Conservation (phyloP, 176 grass and related monocot genomes). For the Elaeis guineensis region DNA sequence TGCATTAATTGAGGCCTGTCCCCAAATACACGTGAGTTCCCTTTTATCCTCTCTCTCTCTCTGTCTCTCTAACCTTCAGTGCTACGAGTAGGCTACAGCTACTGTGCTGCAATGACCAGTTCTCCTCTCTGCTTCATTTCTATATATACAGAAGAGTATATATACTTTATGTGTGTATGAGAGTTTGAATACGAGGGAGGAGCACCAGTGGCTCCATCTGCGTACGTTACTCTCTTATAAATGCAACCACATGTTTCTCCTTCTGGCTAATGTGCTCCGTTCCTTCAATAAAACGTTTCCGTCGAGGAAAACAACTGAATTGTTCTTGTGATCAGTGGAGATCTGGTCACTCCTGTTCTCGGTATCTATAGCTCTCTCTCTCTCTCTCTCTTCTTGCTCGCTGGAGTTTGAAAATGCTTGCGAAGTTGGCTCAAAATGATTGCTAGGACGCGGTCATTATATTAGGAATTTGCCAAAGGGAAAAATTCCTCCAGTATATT, state of each 20-base stretch:
- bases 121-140: too few species aligned
- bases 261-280: not conserved
- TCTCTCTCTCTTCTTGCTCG: too few species aligned
- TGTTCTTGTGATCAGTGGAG: too few species aligned
- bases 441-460: not conserved
- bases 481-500: too few species aligned
- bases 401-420: not conserved
- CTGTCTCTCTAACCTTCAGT: not conserved
- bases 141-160: too few species aligned
- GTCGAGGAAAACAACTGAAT: not conserved
- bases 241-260: not conserved
- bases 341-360: not conserved
- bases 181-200: too few species aligned
- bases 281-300: not conserved
- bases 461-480: too few species aligned
- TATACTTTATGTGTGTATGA: too few species aligned
- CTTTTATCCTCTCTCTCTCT: not conserved
- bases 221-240: too few species aligned
- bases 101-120: not conserved
- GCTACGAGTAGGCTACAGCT: not conserved
- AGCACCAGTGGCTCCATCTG: too few species aligned
- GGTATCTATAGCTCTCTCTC: not conserved
- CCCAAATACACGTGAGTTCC: slow-evolving; percentile 19
- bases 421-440: not conserved
- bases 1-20: slow-evolving; percentile 19